Evolutionary conservation across 2,329 filamentous ascomycete species (phyloP).

Genomic region (Ascochyta lentis): DNA sequence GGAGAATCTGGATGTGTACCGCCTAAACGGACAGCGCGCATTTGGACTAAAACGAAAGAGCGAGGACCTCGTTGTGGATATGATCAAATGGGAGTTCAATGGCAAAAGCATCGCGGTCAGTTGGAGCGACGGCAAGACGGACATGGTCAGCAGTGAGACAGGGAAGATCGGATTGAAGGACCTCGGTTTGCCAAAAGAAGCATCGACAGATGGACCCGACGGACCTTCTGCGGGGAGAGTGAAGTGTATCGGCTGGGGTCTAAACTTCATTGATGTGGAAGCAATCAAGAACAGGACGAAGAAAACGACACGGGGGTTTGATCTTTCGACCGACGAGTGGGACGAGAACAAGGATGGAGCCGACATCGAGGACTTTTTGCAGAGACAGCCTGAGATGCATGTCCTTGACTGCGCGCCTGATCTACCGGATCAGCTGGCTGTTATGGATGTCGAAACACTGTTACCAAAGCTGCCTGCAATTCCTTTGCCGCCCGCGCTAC

Average conservation of each 20-base stretch:
- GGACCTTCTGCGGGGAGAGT: conserved; percentile 32
- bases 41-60: conserved; percentile 59
- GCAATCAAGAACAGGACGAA: conserved; percentile 52
- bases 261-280: conserved; percentile 61
- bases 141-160: conserved; percentile 79
- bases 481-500: conserved; percentile 42
- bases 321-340: conserved; percentile 42
- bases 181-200: conserved; percentile 23
- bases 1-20: conserved; percentile 75
- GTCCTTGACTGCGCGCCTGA: conserved; percentile 46
- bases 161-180: conserved; percentile 78
- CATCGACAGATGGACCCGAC: not conserved
- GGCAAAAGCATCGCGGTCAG: conserved; percentile 79
- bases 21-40: conserved; percentile 76
- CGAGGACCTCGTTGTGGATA: conserved; percentile 43
- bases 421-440: conserved; percentile 48
- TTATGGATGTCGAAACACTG: conserved; percentile 50
- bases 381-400: conserved; percentile 44
- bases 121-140: conserved; percentile 81
- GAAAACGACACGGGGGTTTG: conserved; percentile 21
- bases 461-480: conserved; percentile 50
- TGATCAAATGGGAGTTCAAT: conserved; percentile 56
- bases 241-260: conserved; percentile 60
- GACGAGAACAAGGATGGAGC: conserved; percentile 43
- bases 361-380: conserved; percentile 50